Base-by-base conservation (phyloP, 1,139 yeast species). In the Arxiozyma telluris region DNA sequence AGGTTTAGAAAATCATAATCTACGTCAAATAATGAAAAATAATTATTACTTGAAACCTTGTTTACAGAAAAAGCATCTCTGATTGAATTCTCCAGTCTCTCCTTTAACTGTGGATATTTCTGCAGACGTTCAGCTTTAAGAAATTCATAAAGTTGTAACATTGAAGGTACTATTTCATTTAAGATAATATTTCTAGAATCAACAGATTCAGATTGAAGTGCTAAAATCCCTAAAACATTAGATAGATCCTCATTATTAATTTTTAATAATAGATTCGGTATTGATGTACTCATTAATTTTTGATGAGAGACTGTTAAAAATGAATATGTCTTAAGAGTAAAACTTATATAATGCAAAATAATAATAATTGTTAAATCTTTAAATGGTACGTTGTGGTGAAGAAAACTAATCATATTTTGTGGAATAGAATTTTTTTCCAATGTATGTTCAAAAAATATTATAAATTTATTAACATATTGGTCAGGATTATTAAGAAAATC, bases 191-290 rank as follows among this genome's bases (percentile, higher is more conserved):
- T 51, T 34, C 56, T 50, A 18, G 61, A 41, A 9, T 54, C 57
- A 22, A 53, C 54, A 20, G 51, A 52, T 11, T 58, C 55, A 6
- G 58, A 51, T 41, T 54, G 56, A 30, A 57, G 39, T 18, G 60
- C 47, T 22, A 59, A 41, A 11, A 58, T 41, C 1, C 63, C 57
- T 20, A 59, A 51, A 17, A 58, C 51, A 23, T 54, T 51, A 20
- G 62, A 58, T 22, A 61, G 52, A 12, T 57, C 58, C 42, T 57
- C 54, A 17, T 56, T 55, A 15, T 56, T 52, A 21, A 58, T 49
- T 18, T 55, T 53, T 1, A 58, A 46, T 34, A 52, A 52, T 17
- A 57, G 46, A 4, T 53, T 47, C 12, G 62, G 54, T 9, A 61
- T 52, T n/a, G 54, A 39, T 15, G 49, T 45, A 9, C 57, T 59